phyloP scores from a whole-genome alignment of 768 basidiomycete genomes.

The Russula vinacea region DNA sequence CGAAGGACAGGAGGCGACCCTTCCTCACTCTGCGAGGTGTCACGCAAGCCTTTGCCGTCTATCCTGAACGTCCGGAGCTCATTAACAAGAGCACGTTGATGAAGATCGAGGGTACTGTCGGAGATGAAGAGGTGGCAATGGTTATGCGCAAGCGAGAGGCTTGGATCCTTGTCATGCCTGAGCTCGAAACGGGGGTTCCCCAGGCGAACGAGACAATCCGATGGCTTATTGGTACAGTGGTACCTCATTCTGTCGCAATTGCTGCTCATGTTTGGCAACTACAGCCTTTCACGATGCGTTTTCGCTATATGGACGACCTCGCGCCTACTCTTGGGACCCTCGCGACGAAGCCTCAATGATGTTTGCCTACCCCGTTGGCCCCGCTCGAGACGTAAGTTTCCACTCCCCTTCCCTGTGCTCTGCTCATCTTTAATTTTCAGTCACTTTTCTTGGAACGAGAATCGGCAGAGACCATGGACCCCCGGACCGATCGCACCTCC shows the following conservation, averaged over 20 bases:
- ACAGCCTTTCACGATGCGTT: constrained; percentile 83
- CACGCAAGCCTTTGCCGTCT: constrained; percentile 89
- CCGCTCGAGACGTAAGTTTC: constrained; percentile 69
- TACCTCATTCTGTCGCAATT: not conserved
- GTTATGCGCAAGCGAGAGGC: constrained; percentile 70
- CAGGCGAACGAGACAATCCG: constrained; percentile 82
- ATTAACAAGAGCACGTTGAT: constrained; percentile 86
- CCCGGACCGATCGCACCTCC: constrained; percentile 74
- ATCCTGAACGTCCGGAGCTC: constrained; percentile 91
- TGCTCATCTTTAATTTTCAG: constrained; percentile 39
- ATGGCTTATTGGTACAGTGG: constrained; percentile 76
- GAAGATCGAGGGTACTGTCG: constrained; percentile 85
- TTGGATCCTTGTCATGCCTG: constrained; percentile 91
- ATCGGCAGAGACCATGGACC: constrained; percentile 71
- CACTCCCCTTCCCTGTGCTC: constrained; percentile 1
- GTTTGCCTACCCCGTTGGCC: constrained; percentile 92
- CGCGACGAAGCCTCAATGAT: constrained; percentile 78
- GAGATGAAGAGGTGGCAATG: constrained; percentile 68
- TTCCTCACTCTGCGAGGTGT: constrained; percentile 66
- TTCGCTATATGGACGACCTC: constrained; percentile 83
- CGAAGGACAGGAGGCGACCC: constrained; percentile 70
- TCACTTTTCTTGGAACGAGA: constrained; percentile 86
- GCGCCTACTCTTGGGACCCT: constrained; percentile 86
- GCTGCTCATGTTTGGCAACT: constrained; percentile 24
- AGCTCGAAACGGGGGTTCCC: constrained; percentile 58